Percentiles rank a stretch among this genome's conserved stretches.
These are phyloP conservation scores for Penicillium expansum DNA, from an alignment of 2,329 filamentous ascomycete species.

Conservation along the genomic window DNA sequence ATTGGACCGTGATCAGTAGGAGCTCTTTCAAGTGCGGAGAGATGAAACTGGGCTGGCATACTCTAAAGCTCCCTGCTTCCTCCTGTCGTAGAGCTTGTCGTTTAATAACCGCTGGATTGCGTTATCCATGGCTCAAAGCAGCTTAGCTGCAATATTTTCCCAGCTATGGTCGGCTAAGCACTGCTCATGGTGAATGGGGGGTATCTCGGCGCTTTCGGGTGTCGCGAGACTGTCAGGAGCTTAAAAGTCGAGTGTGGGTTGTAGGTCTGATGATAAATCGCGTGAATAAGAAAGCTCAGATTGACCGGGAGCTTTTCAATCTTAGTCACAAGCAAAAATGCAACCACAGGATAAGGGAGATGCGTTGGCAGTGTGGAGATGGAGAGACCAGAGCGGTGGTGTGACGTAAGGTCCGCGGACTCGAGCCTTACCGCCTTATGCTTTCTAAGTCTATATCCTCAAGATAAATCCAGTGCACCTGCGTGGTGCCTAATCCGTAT, in stretches of 20 bases:
- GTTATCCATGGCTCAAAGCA: conserved; percentile 66
- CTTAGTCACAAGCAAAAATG: background rate
- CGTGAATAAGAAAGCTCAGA: background rate
- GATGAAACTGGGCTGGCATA: conserved; percentile 49
- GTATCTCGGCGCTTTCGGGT: background rate
- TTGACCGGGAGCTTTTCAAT: background rate
- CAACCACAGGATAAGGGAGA: background rate
- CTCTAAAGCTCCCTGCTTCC: conserved; percentile 95
- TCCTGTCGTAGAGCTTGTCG: conserved; percentile 98
- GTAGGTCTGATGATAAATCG: background rate
- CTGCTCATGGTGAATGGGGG: conserved; percentile 6
- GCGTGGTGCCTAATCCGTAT: background rate
- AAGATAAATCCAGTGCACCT: background rate
- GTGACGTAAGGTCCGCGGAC: conserved; percentile 8
- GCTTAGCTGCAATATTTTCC: conserved; percentile 1
- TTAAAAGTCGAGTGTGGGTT: background rate
- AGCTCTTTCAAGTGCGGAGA: background rate
- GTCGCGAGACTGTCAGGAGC: conserved; percentile 2
- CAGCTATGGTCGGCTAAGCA: conserved; percentile 2
- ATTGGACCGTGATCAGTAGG: background rate
- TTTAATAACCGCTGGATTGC: conserved; percentile 87
- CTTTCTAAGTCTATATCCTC: background rate
- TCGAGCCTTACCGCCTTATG: background rate
- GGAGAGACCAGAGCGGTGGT: conserved; percentile 6
- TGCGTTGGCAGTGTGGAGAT: conserved; percentile 13